phyloP scores from a whole-genome alignment of 202 grass and related monocot species.

The Setaria viridis region DNA sequence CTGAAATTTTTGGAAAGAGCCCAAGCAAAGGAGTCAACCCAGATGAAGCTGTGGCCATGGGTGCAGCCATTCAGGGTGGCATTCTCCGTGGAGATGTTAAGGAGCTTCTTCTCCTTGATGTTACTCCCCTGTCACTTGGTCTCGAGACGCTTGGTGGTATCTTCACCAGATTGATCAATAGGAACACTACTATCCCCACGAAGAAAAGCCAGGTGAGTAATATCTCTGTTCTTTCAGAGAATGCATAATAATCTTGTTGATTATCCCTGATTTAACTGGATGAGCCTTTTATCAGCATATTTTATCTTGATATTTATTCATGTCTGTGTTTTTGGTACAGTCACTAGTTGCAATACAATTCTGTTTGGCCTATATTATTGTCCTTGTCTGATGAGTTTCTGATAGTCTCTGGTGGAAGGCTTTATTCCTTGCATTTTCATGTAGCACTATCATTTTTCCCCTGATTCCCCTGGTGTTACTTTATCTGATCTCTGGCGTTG shows the following conservation, averaged over 20 bases:
- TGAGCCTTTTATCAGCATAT: not conserved
- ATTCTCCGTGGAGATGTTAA: constrained; percentile 96
- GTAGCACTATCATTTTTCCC: not conserved
- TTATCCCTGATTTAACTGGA: not conserved
- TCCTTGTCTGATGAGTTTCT: not conserved
- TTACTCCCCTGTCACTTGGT: constrained; percentile 88
- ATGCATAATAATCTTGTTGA: not conserved
- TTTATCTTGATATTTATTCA: not conserved
- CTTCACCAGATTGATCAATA: constrained; percentile 84
- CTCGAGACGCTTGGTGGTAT: constrained; percentile 96
- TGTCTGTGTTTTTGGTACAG: not conserved
- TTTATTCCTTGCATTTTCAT: not conserved
- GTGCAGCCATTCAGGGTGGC: constrained; percentile 86
- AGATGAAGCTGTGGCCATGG: constrained; percentile 91
- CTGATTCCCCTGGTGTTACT: not conserved
- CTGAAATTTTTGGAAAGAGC: constrained; percentile 82
- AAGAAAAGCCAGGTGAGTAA: constrained; percentile 82
- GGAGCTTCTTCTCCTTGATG: constrained; percentile 91
- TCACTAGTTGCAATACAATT: not conserved
- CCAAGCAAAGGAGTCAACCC: constrained; percentile 94
- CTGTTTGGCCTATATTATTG: not conserved
- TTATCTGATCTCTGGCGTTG: not conserved
- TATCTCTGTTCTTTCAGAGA: not conserved
- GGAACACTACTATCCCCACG: constrained; percentile 96
- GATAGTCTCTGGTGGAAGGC: not conserved